Conservation (phyloP, 306 rosid species). For the Vigna mungo region DNA sequence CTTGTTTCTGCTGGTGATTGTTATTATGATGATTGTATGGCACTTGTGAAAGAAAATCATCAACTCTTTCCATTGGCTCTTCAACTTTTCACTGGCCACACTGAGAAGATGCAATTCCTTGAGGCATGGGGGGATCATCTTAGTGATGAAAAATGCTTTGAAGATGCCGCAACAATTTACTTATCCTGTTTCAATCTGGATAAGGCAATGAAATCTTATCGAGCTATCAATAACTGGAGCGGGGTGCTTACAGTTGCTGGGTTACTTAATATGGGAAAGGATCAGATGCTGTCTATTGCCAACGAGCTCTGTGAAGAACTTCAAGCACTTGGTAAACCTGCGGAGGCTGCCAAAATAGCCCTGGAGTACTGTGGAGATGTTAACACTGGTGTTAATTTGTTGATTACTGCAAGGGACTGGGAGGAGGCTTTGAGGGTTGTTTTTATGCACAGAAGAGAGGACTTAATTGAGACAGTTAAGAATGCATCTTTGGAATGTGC, state of each 20-base stretch:
- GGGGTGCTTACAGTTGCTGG: constrained; percentile 89
- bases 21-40: constrained; percentile 76
- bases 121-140: constrained; percentile 99
- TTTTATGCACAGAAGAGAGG: constrained; percentile 73
- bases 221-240: constrained; percentile 82
- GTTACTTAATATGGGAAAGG: constrained; percentile 75
- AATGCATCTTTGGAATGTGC: constrained; percentile 87
- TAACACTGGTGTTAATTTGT: constrained; percentile 41
- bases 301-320: constrained; percentile 95
- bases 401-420: constrained; percentile 49
- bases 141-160: constrained; percentile 69
- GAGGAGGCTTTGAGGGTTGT: constrained; percentile 91
- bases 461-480: constrained; percentile 68
- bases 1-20: constrained; percentile 89
- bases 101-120: constrained; percentile 71
- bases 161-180: constrained; percentile 86
- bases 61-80: constrained; percentile 86
- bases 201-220: constrained; percentile 87
- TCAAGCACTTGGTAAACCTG: constrained; percentile 96
- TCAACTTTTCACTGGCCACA: constrained; percentile 75
- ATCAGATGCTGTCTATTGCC: constrained; percentile 70
- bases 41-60: constrained; percentile 81
- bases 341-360: constrained; percentile 92
- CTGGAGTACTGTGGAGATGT: constrained; percentile 87
- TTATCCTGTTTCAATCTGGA: constrained; percentile 79